Base-by-base conservation (phyloP, 164 flowering plant species). In the Nymphaea colorata region DNA sequence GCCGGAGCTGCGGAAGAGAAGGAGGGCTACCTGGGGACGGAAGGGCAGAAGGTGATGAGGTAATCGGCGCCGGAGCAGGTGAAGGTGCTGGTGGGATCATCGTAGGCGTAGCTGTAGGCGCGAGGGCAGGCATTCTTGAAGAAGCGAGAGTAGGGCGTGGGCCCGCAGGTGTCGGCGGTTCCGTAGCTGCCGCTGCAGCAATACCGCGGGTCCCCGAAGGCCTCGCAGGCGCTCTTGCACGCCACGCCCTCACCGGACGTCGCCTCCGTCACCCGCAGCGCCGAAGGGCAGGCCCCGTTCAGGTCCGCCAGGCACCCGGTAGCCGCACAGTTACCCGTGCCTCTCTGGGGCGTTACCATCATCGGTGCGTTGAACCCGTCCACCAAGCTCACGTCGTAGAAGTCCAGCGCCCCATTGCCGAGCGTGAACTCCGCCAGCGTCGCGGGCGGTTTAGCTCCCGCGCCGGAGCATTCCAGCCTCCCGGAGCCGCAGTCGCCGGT, bases 171-270 rank as follows among this genome's bases (percentile, higher is more conserved):
- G 64, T 86, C 83, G 0, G 97, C 95, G 64, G 85, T 86, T 25
- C 74, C 64, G 68, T 73, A 86, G 14, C 72, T 84, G 17, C 76
- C 93, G 17, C 87, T 91, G 60, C 97, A 91, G 64, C 97, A 91
- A 65, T 69, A 91, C 75, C 47, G 42, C 1, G 89, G 87, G 44
- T 79, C 80, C 6, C 84, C 79, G 57, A 89, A 85, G 36, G 91
- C 95, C 72, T 83, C 94, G 68, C 98, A 92, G 62, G 98, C 98
- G 80, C 98, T 92, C 71, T 71, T 85, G 67, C 98, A 92, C 11
- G 93, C 98, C 15, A 78, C 82, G 57, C 67, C 43, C 62, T 64
- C 74, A 42, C 67, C 55, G 0, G 79, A 82, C 47, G 67, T 83
- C 10, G 17, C 62, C 25, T 74, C 66, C 69, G 62, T 44, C 41